phyloP scores from a whole-genome alignment of 495 filamentous ascomycete species.

The Neurospora sp. region DNA sequence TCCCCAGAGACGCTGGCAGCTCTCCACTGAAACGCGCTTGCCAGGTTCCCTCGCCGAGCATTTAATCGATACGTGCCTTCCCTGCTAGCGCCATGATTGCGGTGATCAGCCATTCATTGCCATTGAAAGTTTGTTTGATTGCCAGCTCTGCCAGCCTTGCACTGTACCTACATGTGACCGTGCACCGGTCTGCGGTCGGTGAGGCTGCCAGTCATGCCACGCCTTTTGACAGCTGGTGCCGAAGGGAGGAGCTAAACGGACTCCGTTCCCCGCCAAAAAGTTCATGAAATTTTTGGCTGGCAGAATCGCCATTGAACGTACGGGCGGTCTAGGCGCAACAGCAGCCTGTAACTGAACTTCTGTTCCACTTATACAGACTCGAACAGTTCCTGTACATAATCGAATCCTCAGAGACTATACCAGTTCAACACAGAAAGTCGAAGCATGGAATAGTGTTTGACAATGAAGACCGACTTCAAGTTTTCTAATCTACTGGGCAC shows the following conservation, averaged over 20 bases:
- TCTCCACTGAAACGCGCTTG: constrained; percentile 6
- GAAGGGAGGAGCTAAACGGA: constrained; percentile 12
- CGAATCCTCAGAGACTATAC: neutral
- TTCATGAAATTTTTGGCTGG: constrained; percentile 15
- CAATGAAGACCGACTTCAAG: constrained; percentile 96
- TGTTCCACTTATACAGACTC: neutral
- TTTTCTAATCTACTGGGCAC: constrained; percentile 95
- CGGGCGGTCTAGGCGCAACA: neutral
- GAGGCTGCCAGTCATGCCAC: neutral
- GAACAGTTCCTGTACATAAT: neutral
- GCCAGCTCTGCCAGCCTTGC: neutral
- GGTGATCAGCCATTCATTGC: neutral
- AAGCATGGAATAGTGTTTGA: constrained; percentile 24
- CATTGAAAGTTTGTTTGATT: neutral
- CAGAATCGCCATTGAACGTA: neutral
- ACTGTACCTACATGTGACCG: neutral
- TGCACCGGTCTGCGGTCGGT: neutral
- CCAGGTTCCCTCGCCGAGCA: constrained; percentile 9
- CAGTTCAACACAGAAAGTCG: neutral
- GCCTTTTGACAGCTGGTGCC: neutral
- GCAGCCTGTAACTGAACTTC: neutral
- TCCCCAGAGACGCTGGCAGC: constrained; percentile 15
- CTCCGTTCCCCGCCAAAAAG: constrained; percentile 27
- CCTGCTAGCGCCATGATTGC: neutral
- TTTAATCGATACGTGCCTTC: constrained; percentile 1